Percentiles rank a stretch among this genome's conserved stretches.
Evolutionary conservation across 768 basidiomycete species (phyloP).

Genomic region (Naganishia vishniacii): DNA sequence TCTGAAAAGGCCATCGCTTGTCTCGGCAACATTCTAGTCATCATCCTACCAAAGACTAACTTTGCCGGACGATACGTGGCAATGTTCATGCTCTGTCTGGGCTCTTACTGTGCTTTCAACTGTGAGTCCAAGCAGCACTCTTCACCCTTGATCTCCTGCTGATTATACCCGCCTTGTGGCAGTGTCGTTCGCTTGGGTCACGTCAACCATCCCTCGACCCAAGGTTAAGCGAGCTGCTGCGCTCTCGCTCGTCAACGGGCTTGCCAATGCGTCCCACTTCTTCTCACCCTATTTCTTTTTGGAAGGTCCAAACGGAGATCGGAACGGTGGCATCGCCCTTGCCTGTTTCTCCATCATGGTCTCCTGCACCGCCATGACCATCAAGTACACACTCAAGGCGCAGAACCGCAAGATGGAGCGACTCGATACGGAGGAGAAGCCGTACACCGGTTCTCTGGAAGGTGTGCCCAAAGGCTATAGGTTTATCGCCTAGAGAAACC

Average conservation of each 20-base stretch:
- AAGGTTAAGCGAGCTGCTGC: constrained; percentile 42
- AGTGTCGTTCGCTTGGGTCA: constrained; percentile 25
- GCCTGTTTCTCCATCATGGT: constrained; percentile 23
- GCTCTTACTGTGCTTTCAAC: constrained; percentile 25
- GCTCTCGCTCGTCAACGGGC: constrained; percentile 39
- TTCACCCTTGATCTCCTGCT: no score
- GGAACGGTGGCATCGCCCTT: constrained; percentile 20
- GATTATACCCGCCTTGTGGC: no score
- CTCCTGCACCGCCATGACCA: constrained; percentile 18
- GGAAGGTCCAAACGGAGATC: not conserved
- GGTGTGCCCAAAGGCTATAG: constrained; percentile 29
- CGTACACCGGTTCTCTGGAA: constrained; percentile 26
- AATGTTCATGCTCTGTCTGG: constrained; percentile 23
- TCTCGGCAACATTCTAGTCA: constrained; percentile 23
- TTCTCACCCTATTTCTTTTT: constrained; percentile 23
- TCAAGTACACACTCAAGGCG: constrained; percentile 25
- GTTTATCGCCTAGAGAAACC: constrained; percentile 26
- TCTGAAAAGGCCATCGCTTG: constrained; percentile 1
- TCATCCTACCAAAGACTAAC: constrained; percentile 14
- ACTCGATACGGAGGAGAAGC: constrained; percentile 24
- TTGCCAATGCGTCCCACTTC: constrained; percentile 41
- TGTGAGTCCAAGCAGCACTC: not conserved
- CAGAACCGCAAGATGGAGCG: constrained; percentile 26
- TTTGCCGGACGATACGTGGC: constrained; percentile 22
- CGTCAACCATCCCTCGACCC: constrained; percentile 35